Base-by-base conservation (phyloP, 768 basidiomycete species). In the Serpula lacrymans region DNA sequence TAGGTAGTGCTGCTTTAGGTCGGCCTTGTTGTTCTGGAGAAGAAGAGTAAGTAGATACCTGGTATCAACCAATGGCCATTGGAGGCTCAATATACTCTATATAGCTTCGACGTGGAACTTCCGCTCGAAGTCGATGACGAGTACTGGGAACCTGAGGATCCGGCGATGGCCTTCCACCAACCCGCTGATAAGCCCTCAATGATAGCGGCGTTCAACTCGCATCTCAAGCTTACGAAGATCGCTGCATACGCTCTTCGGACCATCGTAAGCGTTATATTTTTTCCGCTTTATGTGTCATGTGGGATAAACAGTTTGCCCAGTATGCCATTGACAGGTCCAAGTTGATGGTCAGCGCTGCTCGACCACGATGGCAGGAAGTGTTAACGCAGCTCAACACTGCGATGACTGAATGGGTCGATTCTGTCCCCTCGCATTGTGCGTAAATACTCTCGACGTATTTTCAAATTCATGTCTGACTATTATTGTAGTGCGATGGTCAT, bases 71-170 rank as follows among this genome's bases (percentile, higher is more conserved):
- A n/a, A n/a, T n/a, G n/a, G n/a, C n/a, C n/a, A n/a, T n/a, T n/a
- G n/a, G n/a, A n/a, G n/a, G n/a, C n/a, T n/a, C n/a, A n/a, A n/a
- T n/a, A n/a, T n/a, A n/a, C n/a, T n/a, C 57, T 47, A 38, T 46
- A n/a, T 48, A 92, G 89, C 57, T 89, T 88, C 55, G 91, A 94
- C 55, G 66, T 84, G 20, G 89, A 89, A 33, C 64, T 87, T 24
- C 88, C 88, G 28, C 70, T 87, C 10, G 88, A 90, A 58, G 82
- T 91, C 11, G 88, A 94, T 48, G 83, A 85, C 50, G 78, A 82
- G 46, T 89, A 80, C 54, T 93, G 88, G 88, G 74, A 79, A 46
- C 63, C 61, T 13, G 66, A 60, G 39, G 71, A 71, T 41, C 68
- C 75, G 10, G 58, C 64, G 8, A 55, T 60, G 20, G 70, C 74